Base-by-base conservation (phyloP, 257 asterid genomes). In the Forsythia viridissima region DNA sequence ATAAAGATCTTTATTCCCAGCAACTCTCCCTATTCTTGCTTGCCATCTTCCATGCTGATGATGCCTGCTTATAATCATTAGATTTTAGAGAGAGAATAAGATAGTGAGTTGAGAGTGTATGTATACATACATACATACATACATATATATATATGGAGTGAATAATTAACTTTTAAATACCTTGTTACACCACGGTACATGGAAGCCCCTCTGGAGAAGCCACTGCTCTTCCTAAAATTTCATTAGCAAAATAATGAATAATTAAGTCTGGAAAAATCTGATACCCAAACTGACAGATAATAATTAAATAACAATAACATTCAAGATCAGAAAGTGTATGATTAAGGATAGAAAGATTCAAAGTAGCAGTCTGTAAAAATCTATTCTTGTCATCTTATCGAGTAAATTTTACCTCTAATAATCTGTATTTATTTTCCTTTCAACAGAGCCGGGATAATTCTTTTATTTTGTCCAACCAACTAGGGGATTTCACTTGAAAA, bases 11-110 rank as follows among this genome's bases (percentile, higher is more conserved):
- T 94, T 94, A 90, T 94, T 94, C 78, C 98, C 98, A 6, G 98
- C 97, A 18, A 94, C 98, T 83, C 98, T 86, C 36, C 98, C 98
- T 1, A 92, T 94, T 86, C 97, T 86, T 73, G 97, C 98, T 79
- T 93, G 98, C 98, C 98, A 93, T 82, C 97, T 90, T 76, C 98
- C 98, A 78, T 93, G 98, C 89, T 94, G 98, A 74, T 94, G 98
- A 80, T 94, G 98, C 89, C 97, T 93, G 85, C 71, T 87, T 59
- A 68, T 52, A 77, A 21, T 66, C 72, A 82, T 55, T 71, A 63
- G 42, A 63, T 73, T 30, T 79, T 74, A 75, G 78, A 79, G 34
- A 37, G 69, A 77, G 82, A 70, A 51, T 41, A 43, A 51, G 20
- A 74, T 42, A 75, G 34, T 68, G 72, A 38, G 34, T 41, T 39